Percentiles rank a stretch among this genome's conserved stretches.
Conservation (phyloP, 495 filamentous ascomycete genomes). For the Glarea lozoyensis region DNA sequence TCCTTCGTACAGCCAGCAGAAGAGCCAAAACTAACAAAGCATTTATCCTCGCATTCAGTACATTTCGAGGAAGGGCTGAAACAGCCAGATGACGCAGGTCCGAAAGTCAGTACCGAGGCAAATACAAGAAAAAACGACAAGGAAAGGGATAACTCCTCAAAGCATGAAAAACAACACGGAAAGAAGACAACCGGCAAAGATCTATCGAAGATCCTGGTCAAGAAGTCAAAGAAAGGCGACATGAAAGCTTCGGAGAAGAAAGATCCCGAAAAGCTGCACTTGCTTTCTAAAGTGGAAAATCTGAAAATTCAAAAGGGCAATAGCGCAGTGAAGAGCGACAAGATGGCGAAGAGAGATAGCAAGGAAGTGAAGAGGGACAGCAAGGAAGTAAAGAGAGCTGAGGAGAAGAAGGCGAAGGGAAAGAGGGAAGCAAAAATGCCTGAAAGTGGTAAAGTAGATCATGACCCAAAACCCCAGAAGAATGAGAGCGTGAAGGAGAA, state of each 20-base stretch:
- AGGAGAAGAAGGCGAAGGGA: conserved; percentile 10
- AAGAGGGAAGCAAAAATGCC: conserved; percentile 4
- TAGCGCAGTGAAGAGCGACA: too few relatives aligned
- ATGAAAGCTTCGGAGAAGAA: too few relatives aligned
- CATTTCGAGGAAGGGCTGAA: neutral
- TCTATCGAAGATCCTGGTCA: neutral
- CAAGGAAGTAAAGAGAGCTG: conserved; percentile 18
- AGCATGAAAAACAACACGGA: neutral
- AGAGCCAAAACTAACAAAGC: neutral
- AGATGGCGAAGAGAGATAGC: too few relatives aligned
- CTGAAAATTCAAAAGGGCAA: too few relatives aligned
- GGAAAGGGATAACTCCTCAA: too few relatives aligned
- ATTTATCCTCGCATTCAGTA: neutral
- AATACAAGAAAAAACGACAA: neutral
- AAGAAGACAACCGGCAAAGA: neutral
- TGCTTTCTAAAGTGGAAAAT: too few relatives aligned
- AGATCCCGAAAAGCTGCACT: too few relatives aligned
- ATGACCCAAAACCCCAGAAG: conserved; percentile 3
- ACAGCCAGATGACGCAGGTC: too few relatives aligned
- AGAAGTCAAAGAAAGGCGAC: conserved; percentile 4
- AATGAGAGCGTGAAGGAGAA: conserved; percentile 1
- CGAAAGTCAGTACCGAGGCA: neutral
- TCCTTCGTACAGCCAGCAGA: neutral
- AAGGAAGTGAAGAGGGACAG: too few relatives aligned
- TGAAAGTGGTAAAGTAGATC: conserved; percentile 2